Base-by-base conservation (phyloP, 768 basidiomycete genomes). In the Termitomyces sp. region DNA sequence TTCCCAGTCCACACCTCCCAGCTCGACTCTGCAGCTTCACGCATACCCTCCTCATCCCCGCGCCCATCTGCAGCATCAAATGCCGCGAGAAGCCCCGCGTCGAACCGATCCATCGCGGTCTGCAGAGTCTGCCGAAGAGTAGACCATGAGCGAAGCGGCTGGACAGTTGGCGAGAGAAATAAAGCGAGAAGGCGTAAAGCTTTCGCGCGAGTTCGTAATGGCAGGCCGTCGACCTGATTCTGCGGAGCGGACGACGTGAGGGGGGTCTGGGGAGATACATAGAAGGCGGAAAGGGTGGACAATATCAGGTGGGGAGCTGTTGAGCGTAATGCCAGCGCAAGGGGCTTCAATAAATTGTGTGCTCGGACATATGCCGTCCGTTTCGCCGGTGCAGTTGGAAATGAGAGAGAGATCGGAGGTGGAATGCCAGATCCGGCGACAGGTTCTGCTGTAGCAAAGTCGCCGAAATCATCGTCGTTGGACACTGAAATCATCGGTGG, bases 41-140 rank as follows among this genome's bases (percentile, higher is more conserved):
- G 77, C 95, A 98, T 98, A 13, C 74, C 81, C 1, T 60, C 68
- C 65, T 96, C 92, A 61, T 96, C 84, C 5, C 75, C 78, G 30
- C 78, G 79, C 7, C 82, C 80, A 69, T 97, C 95, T 0, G 91
- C 90, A n/a, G 75, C 72, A 66, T 98, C 96, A 65, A 99, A 99
- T 0, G 87, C 88, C 1, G 87, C 81, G n/a, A 99, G 77, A 13
- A 96, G 77, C 28, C 77, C 81, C 13, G 90, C 89, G 63, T 98
- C 93, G 72, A 96, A 98, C 5, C 92, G 80, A 65, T 98, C 95
- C 68, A 87, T 84, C 0, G 92, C 87, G 0, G 88, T 80, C 13
- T 89, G 81, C 20, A 98, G 77, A 14, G 88, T 82, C 3, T 83
- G 69, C 30, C 80, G 75, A 36, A 91, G 76, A 22, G 80, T 72